phyloP scores from a whole-genome alignment of 2,329 filamentous ascomycete species.

The Epicoccum nigrum region DNA sequence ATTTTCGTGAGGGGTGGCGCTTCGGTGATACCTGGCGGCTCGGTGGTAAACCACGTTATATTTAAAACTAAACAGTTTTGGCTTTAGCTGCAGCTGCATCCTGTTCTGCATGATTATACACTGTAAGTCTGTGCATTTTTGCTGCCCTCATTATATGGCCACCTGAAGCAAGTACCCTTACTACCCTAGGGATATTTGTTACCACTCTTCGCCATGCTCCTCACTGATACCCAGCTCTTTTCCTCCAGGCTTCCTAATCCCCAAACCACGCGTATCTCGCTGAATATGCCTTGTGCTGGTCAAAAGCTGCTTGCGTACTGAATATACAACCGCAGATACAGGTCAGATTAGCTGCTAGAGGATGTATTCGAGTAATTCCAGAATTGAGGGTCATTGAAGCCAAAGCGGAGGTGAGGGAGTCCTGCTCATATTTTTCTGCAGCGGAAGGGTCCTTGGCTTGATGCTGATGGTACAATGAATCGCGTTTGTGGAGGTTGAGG shows the following conservation, averaged over 20 bases:
- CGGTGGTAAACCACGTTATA: no score
- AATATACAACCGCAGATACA: constrained; percentile 2
- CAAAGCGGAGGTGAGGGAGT: not conserved
- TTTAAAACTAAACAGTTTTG: no score
- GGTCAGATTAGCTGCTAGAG: not conserved
- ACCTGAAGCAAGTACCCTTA: no score
- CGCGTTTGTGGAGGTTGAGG: not conserved
- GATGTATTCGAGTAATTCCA: not conserved
- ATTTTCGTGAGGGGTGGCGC: no score
- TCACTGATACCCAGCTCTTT: no score
- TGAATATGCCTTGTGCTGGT: not conserved
- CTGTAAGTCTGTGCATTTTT: no score
- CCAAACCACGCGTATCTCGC: not conserved
- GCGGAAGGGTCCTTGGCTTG: not conserved
- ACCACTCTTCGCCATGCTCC: no score
- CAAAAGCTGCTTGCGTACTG: constrained; percentile 1
- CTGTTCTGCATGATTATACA: no score
- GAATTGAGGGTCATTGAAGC: not conserved
- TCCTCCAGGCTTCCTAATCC: not conserved
- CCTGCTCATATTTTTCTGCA: not conserved
- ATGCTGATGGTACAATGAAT: not conserved
- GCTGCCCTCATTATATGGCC: no score
- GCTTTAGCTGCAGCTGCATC: no score
- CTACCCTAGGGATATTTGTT: no score
- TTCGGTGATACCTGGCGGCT: no score